phyloP scores from a whole-genome alignment of 2,329 filamentous ascomycete species.

The Graphilbum sp. region DNA sequence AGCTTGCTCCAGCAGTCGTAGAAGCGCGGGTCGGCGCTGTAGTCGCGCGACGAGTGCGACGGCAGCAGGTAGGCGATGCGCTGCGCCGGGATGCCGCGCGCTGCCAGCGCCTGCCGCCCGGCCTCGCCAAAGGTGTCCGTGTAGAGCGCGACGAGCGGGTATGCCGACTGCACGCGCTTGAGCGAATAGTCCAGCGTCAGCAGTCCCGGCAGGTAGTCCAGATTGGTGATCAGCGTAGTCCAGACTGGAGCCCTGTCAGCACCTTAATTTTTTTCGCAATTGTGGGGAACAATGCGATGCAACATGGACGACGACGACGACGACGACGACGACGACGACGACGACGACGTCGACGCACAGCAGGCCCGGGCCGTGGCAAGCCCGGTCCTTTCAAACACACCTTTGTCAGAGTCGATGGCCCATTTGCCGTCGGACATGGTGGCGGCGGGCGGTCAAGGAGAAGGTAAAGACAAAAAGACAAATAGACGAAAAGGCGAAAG shows the following conservation, averaged over 20 bases:
- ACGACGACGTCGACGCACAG: no score
- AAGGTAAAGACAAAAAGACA: no score
- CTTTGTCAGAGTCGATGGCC: conserved; percentile 16
- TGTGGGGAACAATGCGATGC: not conserved
- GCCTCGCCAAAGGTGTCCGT: conserved; percentile 57
- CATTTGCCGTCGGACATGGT: conserved; percentile 17
- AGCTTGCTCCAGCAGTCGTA: conserved; percentile 87
- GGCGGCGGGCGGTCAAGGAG: not conserved
- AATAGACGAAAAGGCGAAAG: no score
- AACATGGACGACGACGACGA: no score
- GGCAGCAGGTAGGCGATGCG: conserved; percentile 60
- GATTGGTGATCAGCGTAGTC: conserved; percentile 78
- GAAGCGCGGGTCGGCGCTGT: conserved; percentile 65
- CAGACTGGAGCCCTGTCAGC: conserved; percentile 55
- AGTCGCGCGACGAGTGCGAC: conserved; percentile 43
- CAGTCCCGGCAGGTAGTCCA: conserved; percentile 64
- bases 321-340: no score
- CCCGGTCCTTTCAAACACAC: no score
- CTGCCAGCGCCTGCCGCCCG: conserved; percentile 52
- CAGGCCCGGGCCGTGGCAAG: no score
- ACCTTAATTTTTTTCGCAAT: no score
- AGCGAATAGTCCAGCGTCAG: conserved; percentile 69
- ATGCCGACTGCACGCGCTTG: conserved; percentile 44
- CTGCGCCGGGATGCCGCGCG: conserved; percentile 52
- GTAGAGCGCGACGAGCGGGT: conserved; percentile 71